Evolutionary conservation across 345 rosid genomes (phyloP).

Genomic region (Streptanthus diversifolius): DNA sequence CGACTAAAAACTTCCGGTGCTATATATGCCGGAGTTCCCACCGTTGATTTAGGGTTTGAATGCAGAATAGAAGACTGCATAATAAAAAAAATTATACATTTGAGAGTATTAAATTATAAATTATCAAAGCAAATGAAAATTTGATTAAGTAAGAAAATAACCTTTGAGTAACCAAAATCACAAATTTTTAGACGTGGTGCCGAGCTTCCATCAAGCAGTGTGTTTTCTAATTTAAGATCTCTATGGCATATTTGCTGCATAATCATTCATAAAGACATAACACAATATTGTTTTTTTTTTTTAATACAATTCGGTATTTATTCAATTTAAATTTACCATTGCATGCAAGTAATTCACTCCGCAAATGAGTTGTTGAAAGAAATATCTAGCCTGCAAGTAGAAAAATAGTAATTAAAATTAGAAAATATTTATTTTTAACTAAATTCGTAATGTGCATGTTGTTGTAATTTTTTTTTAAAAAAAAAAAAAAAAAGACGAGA

Average conservation of each 20-base stretch:
- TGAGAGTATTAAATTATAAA: background rate
- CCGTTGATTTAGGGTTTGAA: constrained; percentile 94
- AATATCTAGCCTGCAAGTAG: constrained; percentile 57
- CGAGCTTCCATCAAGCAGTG: constrained; percentile 84
- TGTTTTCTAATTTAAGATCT: constrained; percentile 83
- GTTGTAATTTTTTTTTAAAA: no score
- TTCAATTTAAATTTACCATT: constrained; percentile 47
- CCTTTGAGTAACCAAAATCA: constrained; percentile 99
- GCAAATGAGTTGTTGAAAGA: constrained; percentile 73
- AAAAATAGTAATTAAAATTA: background rate
- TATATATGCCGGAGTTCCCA: constrained; percentile 99
- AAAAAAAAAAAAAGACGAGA: background rate
- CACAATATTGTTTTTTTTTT: background rate
- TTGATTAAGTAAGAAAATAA: constrained; percentile 4
- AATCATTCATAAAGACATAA: background rate
- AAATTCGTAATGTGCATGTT: background rate
- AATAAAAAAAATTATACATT: background rate
- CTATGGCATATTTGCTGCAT: constrained; percentile 96
- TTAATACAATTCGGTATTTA: background rate
- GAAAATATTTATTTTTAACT: background rate
- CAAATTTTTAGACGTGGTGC: constrained; percentile 94
- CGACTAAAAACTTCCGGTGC: constrained; percentile 89
- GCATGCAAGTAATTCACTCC: constrained; percentile 68
- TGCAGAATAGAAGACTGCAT: constrained; percentile 80
- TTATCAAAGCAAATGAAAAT: background rate